Percentiles rank a stretch among this genome's conserved stretches.
Conservation (phyloP, 176 grass and related monocot genomes). For the Eremochloa ophiuroides region DNA sequence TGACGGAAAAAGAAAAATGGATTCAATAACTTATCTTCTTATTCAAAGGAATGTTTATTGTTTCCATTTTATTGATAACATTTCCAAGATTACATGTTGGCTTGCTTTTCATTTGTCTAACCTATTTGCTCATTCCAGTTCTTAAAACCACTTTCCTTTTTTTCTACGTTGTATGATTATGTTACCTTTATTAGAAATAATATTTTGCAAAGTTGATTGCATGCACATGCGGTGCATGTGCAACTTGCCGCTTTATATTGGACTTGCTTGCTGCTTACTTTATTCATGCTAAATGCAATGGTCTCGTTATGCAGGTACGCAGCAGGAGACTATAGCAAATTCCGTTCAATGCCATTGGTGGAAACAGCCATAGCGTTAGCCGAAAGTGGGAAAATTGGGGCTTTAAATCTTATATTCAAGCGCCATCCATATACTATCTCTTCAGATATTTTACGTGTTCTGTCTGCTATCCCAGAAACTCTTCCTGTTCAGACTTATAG, state of each 20-base stretch:
- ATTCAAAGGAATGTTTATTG: slow-evolving; percentile 8
- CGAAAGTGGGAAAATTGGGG: slow-evolving; percentile 95
- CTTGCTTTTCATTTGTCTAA: not conserved
- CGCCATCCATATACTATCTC: slow-evolving; percentile 88
- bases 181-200: slow-evolving; percentile 21
- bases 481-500: slow-evolving; percentile 77
- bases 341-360: slow-evolving; percentile 60
- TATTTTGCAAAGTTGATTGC: slow-evolving; percentile 13
- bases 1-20: not conserved
- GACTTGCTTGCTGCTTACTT: slow-evolving; percentile 4
- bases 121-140: not conserved
- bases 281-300: slow-evolving; percentile 29
- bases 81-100: not conserved
- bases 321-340: slow-evolving; percentile 71
- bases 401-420: slow-evolving; percentile 93
- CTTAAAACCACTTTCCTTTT: slow-evolving; percentile 5
- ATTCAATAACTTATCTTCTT: not conserved
- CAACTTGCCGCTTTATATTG: not conserved
- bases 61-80: slow-evolving; percentile 22
- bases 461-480: slow-evolving; percentile 92
- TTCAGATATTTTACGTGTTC: slow-evolving; percentile 53
- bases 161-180: not conserved
- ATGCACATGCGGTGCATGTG: not conserved
- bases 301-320: slow-evolving; percentile 64
- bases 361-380: slow-evolving; percentile 70